These are phyloP conservation scores for Dryas drummondii DNA, from an alignment of 306 rosid genomes.

Conservation along the genomic window DNA sequence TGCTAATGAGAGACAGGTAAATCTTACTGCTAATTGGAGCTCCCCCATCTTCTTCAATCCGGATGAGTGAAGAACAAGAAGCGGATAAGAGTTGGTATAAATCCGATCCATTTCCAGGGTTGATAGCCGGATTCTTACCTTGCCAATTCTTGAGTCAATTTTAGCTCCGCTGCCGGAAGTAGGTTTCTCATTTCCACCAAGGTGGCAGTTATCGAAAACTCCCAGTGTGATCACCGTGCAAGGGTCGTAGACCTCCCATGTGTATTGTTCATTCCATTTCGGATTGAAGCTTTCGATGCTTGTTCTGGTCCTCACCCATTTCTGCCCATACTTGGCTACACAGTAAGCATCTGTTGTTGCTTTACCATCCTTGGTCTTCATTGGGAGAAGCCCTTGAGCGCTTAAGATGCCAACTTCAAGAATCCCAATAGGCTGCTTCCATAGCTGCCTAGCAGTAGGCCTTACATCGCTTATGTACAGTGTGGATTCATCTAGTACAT, in stretches of 20 bases:
- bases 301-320: slow-evolving; percentile 85
- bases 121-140: slow-evolving; percentile 75
- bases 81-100: slow-evolving; percentile 69
- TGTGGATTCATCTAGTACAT: slow-evolving; percentile 77
- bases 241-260: slow-evolving; percentile 70
- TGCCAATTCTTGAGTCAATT: slow-evolving; percentile 64
- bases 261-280: slow-evolving; percentile 69
- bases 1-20: slow-evolving; percentile 69
- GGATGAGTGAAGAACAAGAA: slow-evolving; percentile 52
- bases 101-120: slow-evolving; percentile 82
- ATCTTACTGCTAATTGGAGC: slow-evolving; percentile 66
- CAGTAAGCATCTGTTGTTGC: slow-evolving; percentile 68
- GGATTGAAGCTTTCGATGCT: slow-evolving; percentile 55
- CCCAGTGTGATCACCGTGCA: slow-evolving; percentile 68
- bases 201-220: slow-evolving; percentile 77
- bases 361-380: slow-evolving; percentile 62
- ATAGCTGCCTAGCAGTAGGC: slow-evolving; percentile 71
- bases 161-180: slow-evolving; percentile 35
- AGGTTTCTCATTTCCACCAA: slow-evolving; percentile 50
- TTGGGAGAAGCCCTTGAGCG: slow-evolving; percentile 72
- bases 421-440: slow-evolving; percentile 86
- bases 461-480: slow-evolving; percentile 78
- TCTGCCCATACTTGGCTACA: slow-evolving; percentile 77
- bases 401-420: slow-evolving; percentile 86
- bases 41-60: slow-evolving; percentile 87